These are phyloP conservation scores for Bipolaris bicolor DNA, from an alignment of 2,329 filamentous ascomycete genomes.

Conservation along the genomic window DNA sequence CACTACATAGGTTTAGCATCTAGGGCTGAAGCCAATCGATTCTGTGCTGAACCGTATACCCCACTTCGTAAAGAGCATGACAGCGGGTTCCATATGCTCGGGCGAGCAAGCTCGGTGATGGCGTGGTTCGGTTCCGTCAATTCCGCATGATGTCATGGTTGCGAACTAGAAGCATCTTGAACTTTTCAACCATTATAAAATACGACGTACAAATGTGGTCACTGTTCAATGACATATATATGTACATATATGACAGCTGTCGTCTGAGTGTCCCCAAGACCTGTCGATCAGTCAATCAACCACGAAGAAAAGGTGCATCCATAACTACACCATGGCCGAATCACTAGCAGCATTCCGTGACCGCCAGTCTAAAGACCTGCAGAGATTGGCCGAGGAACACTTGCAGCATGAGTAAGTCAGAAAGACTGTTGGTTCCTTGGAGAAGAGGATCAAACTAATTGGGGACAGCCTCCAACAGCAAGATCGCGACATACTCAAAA, in stretches of 20 bases:
- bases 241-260: conserved; percentile 1
- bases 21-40: neutral
- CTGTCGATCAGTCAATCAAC: neutral
- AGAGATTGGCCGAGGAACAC: conserved; percentile 41
- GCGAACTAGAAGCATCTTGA: conserved; percentile 16
- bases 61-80: neutral
- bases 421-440: no score
- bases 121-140: conserved; percentile 16
- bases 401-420: conserved; percentile 42
- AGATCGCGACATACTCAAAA: conserved; percentile 64
- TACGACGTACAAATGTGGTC: neutral
- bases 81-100: conserved; percentile 6
- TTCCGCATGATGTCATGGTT: conserved; percentile 23
- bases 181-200: neutral
- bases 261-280: neutral
- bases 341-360: conserved; percentile 42
- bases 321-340: conserved; percentile 31
- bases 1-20: conserved; percentile 4
- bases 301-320: neutral
- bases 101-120: neutral
- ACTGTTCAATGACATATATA: neutral
- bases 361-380: conserved; percentile 35
- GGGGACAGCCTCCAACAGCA: conserved; percentile 53
- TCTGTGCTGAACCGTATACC: neutral
- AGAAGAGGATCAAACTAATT: conserved; percentile 8